Percentiles rank a stretch among this genome's conserved stretches.
These are phyloP conservation scores for Turnera subulata DNA, from an alignment of 345 rosid species.

Conservation along the genomic window DNA sequence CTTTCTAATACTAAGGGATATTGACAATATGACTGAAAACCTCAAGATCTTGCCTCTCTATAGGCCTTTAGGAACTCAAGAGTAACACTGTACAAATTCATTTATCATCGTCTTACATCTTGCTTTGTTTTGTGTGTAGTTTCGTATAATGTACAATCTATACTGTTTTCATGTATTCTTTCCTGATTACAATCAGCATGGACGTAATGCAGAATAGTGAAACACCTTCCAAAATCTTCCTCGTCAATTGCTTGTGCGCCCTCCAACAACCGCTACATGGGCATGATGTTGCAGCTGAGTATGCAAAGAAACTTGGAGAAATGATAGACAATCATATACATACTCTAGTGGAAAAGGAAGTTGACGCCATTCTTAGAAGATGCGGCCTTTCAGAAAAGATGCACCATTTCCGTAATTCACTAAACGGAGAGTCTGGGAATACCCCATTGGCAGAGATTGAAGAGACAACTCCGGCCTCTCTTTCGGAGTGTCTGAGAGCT, in stretches of 20 bases:
- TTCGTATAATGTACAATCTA: no score
- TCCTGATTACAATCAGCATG: no score
- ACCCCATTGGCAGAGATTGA: constrained; percentile 50
- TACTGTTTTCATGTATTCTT: no score
- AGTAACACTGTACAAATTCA: no score
- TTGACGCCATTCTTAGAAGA: constrained; percentile 63
- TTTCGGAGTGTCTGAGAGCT: constrained; percentile 72
- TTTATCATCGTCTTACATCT: no score
- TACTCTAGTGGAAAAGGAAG: constrained; percentile 80
- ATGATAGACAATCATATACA: constrained; percentile 69
- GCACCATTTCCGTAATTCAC: constrained; percentile 47
- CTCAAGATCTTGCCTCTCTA: no score
- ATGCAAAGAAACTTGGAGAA: constrained; percentile 56
- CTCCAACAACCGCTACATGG: constrained; percentile 78
- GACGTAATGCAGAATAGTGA: constrained; percentile 57
- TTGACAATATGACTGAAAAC: no score
- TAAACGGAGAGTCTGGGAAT: constrained; percentile 20
- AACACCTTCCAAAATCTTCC: constrained; percentile 84
- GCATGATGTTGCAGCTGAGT: constrained; percentile 68
- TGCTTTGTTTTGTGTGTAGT: no score
- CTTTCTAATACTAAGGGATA: no score
- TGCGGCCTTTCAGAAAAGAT: constrained; percentile 67
- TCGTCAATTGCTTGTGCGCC: constrained; percentile 82
- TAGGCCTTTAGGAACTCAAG: no score
- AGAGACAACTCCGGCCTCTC: constrained; percentile 56